Conservation (phyloP, 2,329 filamentous ascomycete genomes). For the Immersiporthe knoxdaviesiana region DNA sequence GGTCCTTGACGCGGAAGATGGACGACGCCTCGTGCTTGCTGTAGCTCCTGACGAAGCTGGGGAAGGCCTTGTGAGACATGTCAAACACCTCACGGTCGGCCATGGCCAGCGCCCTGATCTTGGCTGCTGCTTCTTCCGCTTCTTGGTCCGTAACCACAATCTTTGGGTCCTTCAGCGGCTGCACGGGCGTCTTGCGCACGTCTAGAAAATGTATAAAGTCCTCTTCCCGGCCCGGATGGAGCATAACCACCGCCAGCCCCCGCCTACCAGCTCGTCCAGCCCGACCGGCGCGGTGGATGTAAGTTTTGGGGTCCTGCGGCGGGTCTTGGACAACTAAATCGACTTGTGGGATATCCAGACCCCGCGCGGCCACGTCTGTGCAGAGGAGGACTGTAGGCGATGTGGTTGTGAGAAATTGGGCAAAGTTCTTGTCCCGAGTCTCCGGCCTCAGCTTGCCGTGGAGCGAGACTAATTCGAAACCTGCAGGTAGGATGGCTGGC, state of each 20-base stretch:
- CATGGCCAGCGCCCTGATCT: slow-evolving; percentile 43
- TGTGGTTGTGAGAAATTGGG: slow-evolving; percentile 74
- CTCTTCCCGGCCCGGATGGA: slow-evolving; percentile 84
- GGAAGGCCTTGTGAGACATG: slow-evolving; percentile 88
- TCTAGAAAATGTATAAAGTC: slow-evolving; percentile 88
- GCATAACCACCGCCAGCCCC: slow-evolving; percentile 82
- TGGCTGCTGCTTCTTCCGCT: slow-evolving; percentile 47
- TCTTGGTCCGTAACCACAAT: slow-evolving; percentile 64
- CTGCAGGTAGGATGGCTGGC: slow-evolving; percentile 68
- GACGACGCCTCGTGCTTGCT: slow-evolving; percentile 87
- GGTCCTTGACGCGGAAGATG: slow-evolving; percentile 81
- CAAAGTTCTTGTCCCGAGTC: slow-evolving; percentile 86
- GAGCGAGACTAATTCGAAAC: slow-evolving; percentile 74
- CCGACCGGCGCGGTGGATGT: slow-evolving; percentile 89
- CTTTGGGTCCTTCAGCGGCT: slow-evolving; percentile 59
- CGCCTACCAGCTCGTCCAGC: slow-evolving; percentile 87
- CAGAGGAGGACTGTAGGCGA: slow-evolving; percentile 83
- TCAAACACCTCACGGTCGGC: slow-evolving; percentile 74
- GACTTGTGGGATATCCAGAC: slow-evolving; percentile 88
- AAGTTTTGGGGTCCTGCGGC: slow-evolving; percentile 86
- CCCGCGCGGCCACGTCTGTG: slow-evolving; percentile 88
- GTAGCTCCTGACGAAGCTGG: slow-evolving; percentile 91
- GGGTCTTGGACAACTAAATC: slow-evolving; percentile 90
- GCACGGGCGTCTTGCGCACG: slow-evolving; percentile 83
- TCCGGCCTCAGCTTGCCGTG: slow-evolving; percentile 92